phyloP scores from a whole-genome alignment of 257 asterid species.

The Thymus quinquecostatus region DNA sequence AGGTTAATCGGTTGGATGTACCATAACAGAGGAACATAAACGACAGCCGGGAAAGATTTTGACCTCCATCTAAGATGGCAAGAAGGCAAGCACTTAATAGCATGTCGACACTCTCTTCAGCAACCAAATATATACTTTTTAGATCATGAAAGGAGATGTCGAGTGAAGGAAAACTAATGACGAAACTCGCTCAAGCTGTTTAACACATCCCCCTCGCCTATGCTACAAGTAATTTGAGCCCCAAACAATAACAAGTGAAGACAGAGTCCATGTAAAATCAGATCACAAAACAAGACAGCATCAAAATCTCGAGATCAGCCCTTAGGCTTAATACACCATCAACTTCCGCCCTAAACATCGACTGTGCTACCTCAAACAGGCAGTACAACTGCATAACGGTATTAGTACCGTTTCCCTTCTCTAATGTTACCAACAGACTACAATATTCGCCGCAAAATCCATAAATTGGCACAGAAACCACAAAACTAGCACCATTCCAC shows the following conservation, averaged over 20 bases:
- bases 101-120: not conserved
- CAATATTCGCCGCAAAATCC: not conserved
- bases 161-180: not conserved
- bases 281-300: conserved; percentile 4
- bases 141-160: not conserved
- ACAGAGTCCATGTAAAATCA: not conserved
- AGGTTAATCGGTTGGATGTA: not conserved
- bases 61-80: not conserved
- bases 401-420: not conserved
- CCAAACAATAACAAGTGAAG: not conserved
- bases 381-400: not conserved
- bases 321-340: conserved; percentile 1
- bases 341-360: not conserved
- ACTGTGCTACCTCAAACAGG: not conserved
- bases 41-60: too few relatives aligned
- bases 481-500: not conserved
- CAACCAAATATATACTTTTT: not conserved
- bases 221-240: not conserved
- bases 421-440: not conserved
- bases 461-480: not conserved
- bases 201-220: not conserved
- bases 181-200: not conserved
- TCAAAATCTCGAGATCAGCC: not conserved
- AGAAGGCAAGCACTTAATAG: not conserved
- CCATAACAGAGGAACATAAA: not conserved